Percentiles rank a stretch among this genome's conserved stretches.
phyloP scores from a whole-genome alignment of 2,329 filamentous ascomycete genomes.

The Trematosphaeria pertusa region DNA sequence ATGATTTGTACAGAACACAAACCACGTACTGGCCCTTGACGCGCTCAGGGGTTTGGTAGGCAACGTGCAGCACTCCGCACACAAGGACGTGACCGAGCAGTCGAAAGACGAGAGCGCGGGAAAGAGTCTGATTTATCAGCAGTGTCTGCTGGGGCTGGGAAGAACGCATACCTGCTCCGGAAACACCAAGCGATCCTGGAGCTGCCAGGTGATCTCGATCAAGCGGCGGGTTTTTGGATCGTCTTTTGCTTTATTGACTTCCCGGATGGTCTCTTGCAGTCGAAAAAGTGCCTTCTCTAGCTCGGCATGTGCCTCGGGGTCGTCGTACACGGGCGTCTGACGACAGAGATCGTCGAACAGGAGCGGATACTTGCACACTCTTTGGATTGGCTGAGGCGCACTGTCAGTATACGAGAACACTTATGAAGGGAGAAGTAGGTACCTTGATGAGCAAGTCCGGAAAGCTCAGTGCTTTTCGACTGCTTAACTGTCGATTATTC shows the following conservation, averaged over 20 bases:
- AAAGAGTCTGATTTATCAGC: conserved; percentile 38
- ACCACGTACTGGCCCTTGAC: conserved; percentile 83
- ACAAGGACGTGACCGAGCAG: conserved; percentile 80
- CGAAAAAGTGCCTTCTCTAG: conserved; percentile 76
- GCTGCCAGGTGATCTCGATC: conserved; percentile 81
- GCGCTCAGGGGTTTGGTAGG: conserved; percentile 75
- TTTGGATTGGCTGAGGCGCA: conserved; percentile 77
- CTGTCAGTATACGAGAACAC: conserved; percentile 3
- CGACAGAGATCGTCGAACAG: conserved; percentile 84
- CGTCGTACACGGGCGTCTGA: conserved; percentile 83
- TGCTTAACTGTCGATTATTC: conserved; percentile 67
- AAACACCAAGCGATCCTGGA: conserved; percentile 83
- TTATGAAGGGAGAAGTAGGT: conserved; percentile 15
- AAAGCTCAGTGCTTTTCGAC: conserved; percentile 80
- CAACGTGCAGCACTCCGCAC: conserved; percentile 83
- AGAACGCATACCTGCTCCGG: conserved; percentile 71
- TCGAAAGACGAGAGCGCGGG: conserved; percentile 64
- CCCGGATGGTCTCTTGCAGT: conserved; percentile 75
- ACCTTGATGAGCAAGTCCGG: conserved; percentile 92
- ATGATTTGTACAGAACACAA: conserved; percentile 81
- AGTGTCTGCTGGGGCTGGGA: no score
- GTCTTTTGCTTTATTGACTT: conserved; percentile 85
- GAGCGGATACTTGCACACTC: conserved; percentile 88
- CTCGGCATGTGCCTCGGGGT: conserved; percentile 80
- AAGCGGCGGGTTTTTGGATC: conserved; percentile 72